Evolutionary conservation across 2,329 filamentous ascomycete genomes (phyloP), one percentile per base, ranked within the genome.

Genomic region (Microascus cirrosus): DNA sequence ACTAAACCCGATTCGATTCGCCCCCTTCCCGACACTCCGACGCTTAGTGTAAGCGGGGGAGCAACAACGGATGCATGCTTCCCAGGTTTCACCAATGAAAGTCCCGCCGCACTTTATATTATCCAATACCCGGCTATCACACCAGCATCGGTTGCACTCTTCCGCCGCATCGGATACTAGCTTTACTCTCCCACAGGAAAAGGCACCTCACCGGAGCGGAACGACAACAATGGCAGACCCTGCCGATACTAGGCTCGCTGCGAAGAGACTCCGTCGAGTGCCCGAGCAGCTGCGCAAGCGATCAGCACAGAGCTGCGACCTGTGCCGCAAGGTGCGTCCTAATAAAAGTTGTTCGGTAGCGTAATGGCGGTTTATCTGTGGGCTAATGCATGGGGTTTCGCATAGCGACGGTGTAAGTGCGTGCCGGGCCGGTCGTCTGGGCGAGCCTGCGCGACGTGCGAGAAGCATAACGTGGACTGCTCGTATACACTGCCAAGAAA

Each of bases 241-340:
- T 20, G 25, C 25, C 22, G 11, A 28, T 35, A 18, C 36, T 35
- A 59, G 62, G 3, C 62, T 63, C 32, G 63, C 66, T 53, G 69
- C 66, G 54, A 63, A 66, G 56, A 65, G 67, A 42, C 60, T 64
- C 54, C 62, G 70, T 28, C 68, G 69, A 22, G 68, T 71, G 32
- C 70, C 70, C 12, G 67, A 70, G 51, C 65, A 70, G 56, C 65
- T 67, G 39, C 65, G 69, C 52, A 71, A 72, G 58, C 63, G 70
- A 32, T 68, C 66, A 36, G 65, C 66, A 4, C 69, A 70, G 55
- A 71, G 68, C 57, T 72, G 71, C 58, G 70, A 72, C 59, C 65
- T 68, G 18, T 72, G 69, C 61, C 63, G 67, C 35, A 70, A 69
- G 65, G 69, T 66, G 61, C 58, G 62, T 51, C 57, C 32, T 35